Conservation (phyloP, 2,329 filamentous ascomycete genomes). For the Aphanocladium album region DNA sequence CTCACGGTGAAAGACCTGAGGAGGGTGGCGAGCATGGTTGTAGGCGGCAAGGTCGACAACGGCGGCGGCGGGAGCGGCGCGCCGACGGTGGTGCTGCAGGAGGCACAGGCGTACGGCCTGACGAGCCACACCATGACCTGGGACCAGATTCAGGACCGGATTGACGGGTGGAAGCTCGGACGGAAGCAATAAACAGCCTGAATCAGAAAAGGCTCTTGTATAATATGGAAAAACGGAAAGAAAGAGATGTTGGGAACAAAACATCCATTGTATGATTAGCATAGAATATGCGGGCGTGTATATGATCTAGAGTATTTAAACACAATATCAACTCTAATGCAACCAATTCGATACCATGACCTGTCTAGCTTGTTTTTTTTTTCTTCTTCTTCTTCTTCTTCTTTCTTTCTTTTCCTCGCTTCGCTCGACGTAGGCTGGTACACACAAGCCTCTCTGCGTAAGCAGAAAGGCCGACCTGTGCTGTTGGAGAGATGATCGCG, state of each 20-base stretch:
- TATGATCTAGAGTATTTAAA: neutral
- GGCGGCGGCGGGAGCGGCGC: slow-evolving; percentile 73
- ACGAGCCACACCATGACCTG: slow-evolving; percentile 67
- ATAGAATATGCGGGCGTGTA: neutral
- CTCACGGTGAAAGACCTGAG: slow-evolving; percentile 77
- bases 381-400: too few species aligned
- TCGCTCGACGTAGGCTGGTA: too few species aligned
- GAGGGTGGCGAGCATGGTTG: slow-evolving; percentile 72
- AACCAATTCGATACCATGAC: neutral
- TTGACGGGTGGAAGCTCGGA: slow-evolving; percentile 78
- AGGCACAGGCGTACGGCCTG: slow-evolving; percentile 70
- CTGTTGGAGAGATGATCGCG: too few species aligned
- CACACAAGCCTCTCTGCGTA: too few species aligned
- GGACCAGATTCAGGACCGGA: slow-evolving; percentile 85
- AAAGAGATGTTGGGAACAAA: neutral
- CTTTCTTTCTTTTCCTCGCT: too few species aligned
- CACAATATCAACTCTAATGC: slow-evolving; percentile 6
- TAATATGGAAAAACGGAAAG: neutral
- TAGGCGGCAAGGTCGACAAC: slow-evolving; percentile 73
- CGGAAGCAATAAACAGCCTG: slow-evolving; percentile 30
- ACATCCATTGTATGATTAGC: slow-evolving; percentile 1
- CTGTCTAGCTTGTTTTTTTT: too few species aligned
- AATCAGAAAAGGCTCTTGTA: neutral
- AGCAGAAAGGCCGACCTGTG: too few species aligned
- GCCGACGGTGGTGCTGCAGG: slow-evolving; percentile 91